Base-by-base conservation (phyloP, 352 stramenopile species). In the Pythium vanterpoolii region DNA sequence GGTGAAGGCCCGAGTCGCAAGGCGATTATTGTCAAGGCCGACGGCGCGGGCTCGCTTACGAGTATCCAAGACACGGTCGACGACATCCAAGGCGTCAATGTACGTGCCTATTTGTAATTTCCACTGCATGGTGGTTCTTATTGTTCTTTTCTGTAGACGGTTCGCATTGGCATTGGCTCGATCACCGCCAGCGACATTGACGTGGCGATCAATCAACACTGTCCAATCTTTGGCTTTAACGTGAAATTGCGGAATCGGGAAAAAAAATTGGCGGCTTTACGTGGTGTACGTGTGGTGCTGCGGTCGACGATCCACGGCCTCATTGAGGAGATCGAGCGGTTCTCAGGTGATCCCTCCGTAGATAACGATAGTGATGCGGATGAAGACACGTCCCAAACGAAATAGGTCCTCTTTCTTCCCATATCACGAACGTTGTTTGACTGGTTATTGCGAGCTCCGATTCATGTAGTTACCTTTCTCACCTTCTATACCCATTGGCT, bases 41-140 rank as follows among this genome's bases (percentile, higher is more conserved):
- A 95, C 45, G 73, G 71, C 2, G 83, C 82, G 11, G 83, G 81
- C 7, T 90, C 86, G n/a, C 74, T 93, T 40, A 84, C 78, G 21
- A 95, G 77, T 33, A 91, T 95, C 44, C 79, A 90, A 53, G 85
- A 95, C 50, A 92, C 81, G 27, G 83, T 95, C 18, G 83, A 93
- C 55, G 74, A 83, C 43, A 62, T 77, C 49, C 49, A 63, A 44
- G 48, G 58, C n/a, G 36, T 76, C 45, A 58, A 89, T 79, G 79
- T 45, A 75, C 66, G 76, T 86, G 69, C 44, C 61, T 33, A 30
- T 4, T n/a, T n/a, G n/a, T n/a, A n/a, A 33, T 13, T 23, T 9
- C 26, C 24, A 21, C 51, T 50, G 16, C 11, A 14, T 14, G 34
- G 18, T 54, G 5, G 39, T 18, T 13, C n/a, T 43, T 26, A 30